phyloP scores from a whole-genome alignment of 129 eudicot species.

The Centella asiatica region DNA sequence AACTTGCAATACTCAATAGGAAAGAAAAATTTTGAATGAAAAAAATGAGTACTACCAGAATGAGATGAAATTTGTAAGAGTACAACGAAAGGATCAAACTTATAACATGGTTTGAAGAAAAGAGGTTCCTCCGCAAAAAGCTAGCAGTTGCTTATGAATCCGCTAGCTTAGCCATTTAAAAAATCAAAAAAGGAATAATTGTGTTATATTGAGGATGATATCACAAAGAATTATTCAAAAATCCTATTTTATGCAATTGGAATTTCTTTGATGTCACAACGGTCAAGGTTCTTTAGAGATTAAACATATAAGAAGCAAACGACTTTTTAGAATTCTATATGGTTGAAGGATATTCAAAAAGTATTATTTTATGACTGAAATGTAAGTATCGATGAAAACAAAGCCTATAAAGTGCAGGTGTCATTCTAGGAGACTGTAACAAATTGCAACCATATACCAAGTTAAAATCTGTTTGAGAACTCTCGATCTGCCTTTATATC shows the following conservation, averaged over 20 bases:
- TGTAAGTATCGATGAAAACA: neutral
- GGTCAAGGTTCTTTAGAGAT: neutral
- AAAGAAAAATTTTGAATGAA: too few species aligned
- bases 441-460: neutral
- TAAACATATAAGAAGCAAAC: neutral
- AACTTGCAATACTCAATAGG: too few species aligned
- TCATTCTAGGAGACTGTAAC: neutral
- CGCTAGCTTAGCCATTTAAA: neutral
- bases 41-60: too few species aligned
- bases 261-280: neutral
- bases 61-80: too few species aligned
- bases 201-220: neutral
- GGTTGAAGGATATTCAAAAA: too few species aligned
- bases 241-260: too few species aligned
- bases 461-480: too few species aligned
- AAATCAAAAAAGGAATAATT: neutral
- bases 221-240: neutral
- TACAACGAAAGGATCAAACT: too few species aligned
- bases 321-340: too few species aligned
- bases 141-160: neutral
- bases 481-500: too few species aligned
- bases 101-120: too few species aligned
- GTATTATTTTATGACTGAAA: too few species aligned
- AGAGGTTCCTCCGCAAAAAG: neutral
- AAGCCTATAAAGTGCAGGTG: neutral